Base-by-base conservation (phyloP, 805 yeast species). In the Suhomyces canberraensis region DNA sequence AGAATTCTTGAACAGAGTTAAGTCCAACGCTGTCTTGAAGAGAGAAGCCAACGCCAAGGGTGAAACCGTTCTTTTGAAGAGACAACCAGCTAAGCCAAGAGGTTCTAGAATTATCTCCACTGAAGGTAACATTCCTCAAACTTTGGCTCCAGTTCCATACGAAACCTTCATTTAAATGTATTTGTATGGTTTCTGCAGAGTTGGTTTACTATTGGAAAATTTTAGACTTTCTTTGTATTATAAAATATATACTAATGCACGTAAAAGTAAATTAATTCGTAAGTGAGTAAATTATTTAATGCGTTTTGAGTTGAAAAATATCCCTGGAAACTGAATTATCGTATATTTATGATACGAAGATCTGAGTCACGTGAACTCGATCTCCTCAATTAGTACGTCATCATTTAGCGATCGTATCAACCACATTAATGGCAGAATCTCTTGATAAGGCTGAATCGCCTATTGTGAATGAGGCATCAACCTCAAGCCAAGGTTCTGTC, bases 21-120 rank as follows among this genome's bases (percentile, higher is more conserved):
- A 90, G 82, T 69, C 82, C 67, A 93, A 91, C 77, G 96, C 95
- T 71, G 93, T 87, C 60, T 80, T 79, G 79, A 84, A 82, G 78
- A 73, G 71, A 60, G 98, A 85, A 75, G 98, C 98, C 60, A 90
- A 89, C 81, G 90, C 84, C 56, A 75, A 83, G 70, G 98, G 98
- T 72, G 83, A 79, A 68, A 73, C 85, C 59, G 91, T 86, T 53
- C 78, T 76, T 76, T 86, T 93, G 66, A 93, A 91, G 90, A 87
- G 99, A 84, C 91, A 85, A 75, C 98, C 98, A 68, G 96, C 78
- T 64, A 85, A 79, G 75, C 98, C 99, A 80, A 90, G 98, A 84
- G 88, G 75, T 55, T 78, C 95, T 53, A 86, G 82, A 75, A 74
- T 83, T 61, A 84, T 93, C 62, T 67, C 90, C 47, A 81, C 96